Evolutionary conservation across 257 asterid genomes (phyloP).

Genomic region (Scutellaria minor): DNA sequence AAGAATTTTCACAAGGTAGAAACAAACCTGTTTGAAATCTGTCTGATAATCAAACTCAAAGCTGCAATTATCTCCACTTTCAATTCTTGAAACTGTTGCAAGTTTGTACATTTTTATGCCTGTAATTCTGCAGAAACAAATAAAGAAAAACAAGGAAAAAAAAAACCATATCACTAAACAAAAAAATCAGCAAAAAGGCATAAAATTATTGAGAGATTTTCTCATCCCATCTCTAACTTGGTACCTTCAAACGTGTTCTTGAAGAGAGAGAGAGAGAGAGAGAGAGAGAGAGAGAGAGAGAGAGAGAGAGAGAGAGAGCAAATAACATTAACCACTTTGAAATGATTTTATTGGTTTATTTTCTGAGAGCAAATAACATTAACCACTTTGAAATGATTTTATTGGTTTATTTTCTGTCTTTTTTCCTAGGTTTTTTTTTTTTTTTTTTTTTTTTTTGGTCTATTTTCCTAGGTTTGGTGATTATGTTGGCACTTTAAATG

Average conservation of each 20-base stretch:
- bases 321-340: no score
- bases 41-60: conserved; percentile 66
- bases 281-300: no score
- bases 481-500: background rate
- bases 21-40: conserved; percentile 61
- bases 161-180: background rate
- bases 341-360: background rate
- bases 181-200: background rate
- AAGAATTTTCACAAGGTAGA: background rate
- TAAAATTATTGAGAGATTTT: background rate
- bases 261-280: conserved; percentile 3
- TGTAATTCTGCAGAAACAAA: conserved; percentile 7
- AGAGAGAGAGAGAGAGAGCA: no score
- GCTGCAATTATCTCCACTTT: conserved; percentile 38
- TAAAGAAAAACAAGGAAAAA: background rate
- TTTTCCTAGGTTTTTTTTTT: no score
- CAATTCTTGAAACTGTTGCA: conserved; percentile 37
- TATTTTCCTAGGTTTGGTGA: background rate
- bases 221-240: background rate
- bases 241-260: conserved; percentile 31
- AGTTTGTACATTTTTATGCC: conserved; percentile 51
- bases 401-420: background rate
- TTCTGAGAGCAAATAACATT: background rate
- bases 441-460: background rate
- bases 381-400: background rate